Percentiles rank a stretch among this genome's conserved stretches.
Conservation (phyloP, 495 filamentous ascomycete genomes). For the Aspergillus funiculosus region DNA sequence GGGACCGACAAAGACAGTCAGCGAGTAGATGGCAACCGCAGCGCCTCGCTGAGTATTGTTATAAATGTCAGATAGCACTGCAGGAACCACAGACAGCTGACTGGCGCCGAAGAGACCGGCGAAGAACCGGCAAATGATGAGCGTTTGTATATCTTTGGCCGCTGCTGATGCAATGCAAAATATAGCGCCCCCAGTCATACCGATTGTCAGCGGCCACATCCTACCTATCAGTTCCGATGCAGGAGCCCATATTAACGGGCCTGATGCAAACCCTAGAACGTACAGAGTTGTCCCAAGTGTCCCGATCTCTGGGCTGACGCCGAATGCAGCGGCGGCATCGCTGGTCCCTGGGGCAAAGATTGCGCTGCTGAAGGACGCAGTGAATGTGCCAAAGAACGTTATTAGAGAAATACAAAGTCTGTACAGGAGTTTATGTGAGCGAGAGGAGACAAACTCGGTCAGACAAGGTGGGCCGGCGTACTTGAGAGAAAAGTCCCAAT, state of each 20-base stretch:
- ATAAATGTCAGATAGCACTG: slow-evolving; percentile 60
- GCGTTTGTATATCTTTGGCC: slow-evolving; percentile 50
- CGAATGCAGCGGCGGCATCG: slow-evolving; percentile 49
- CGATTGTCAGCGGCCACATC: slow-evolving; percentile 53
- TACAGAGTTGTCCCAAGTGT: slow-evolving; percentile 59
- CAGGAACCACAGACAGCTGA: slow-evolving; percentile 56
- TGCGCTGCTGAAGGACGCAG: slow-evolving; percentile 61
- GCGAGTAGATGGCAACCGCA: slow-evolving; percentile 47
- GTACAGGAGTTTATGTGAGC: too few species aligned
- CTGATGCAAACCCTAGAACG: slow-evolving; percentile 59
- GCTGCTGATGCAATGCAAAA: slow-evolving; percentile 56
- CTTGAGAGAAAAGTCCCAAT: not conserved
- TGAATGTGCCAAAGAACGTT: slow-evolving; percentile 54
- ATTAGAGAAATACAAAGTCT: slow-evolving; percentile 40
- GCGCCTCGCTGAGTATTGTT: slow-evolving; percentile 48
- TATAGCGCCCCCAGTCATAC: slow-evolving; percentile 46
- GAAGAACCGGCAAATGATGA: slow-evolving; percentile 63
- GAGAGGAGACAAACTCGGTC: not conserved
- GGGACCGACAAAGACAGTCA: slow-evolving; percentile 37
- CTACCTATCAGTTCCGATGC: slow-evolving; percentile 57
- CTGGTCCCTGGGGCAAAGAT: slow-evolving; percentile 57
- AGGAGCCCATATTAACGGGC: slow-evolving; percentile 53
- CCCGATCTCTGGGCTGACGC: slow-evolving; percentile 45
- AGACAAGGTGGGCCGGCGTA: not conserved
- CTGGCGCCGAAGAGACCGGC: slow-evolving; percentile 60